A percentile compares a stretch with the other conserved stretches of the same genome.
These are phyloP conservation scores for Trichophyton benhamiae DNA, from an alignment of 2,329 filamentous ascomycete genomes.

Conservation along the genomic window DNA sequence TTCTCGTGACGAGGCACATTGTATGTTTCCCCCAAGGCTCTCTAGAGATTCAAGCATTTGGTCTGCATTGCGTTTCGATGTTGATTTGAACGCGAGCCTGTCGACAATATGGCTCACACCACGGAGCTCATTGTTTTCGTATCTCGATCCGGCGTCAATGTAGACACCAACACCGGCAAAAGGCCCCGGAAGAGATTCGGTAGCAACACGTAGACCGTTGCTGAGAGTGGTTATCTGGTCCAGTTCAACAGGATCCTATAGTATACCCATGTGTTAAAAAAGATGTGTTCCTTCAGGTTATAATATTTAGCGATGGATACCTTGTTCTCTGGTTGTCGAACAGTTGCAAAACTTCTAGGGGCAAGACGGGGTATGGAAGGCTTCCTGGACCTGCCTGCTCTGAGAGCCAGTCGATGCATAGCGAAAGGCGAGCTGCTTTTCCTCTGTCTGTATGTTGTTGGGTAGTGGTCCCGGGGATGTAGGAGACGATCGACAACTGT, in stretches of 20 bases:
- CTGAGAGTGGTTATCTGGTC: slow-evolving; percentile 77
- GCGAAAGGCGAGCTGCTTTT: neutral
- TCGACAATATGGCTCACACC: slow-evolving; percentile 96
- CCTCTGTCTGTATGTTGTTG: neutral
- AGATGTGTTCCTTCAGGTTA: too few species aligned
- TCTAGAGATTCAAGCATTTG: slow-evolving; percentile 81
- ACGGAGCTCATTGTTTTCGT: slow-evolving; percentile 71
- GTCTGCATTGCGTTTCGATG: slow-evolving; percentile 58
- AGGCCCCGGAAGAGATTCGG: slow-evolving; percentile 83
- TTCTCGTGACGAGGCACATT: slow-evolving; percentile 90
- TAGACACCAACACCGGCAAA: slow-evolving; percentile 95
- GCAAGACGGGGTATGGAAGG: slow-evolving; percentile 26
- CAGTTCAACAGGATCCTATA: slow-evolving; percentile 69
- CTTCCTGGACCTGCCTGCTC: slow-evolving; percentile 29
- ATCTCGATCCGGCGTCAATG: slow-evolving; percentile 86
- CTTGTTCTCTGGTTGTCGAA: slow-evolving; percentile 23
- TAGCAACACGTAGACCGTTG: slow-evolving; percentile 89
- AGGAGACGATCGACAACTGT: neutral
- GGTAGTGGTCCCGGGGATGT: neutral
- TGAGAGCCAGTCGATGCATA: slow-evolving; percentile 32
- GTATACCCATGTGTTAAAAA: neutral
- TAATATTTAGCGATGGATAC: slow-evolving; percentile 16
- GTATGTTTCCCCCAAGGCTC: slow-evolving; percentile 83
- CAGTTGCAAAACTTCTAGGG: slow-evolving; percentile 27
- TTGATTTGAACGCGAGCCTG: slow-evolving; percentile 85